These are phyloP conservation scores for Geotrichum cucujoidarum DNA, from an alignment of 1,139 yeast genomes.

Conservation along the genomic window DNA sequence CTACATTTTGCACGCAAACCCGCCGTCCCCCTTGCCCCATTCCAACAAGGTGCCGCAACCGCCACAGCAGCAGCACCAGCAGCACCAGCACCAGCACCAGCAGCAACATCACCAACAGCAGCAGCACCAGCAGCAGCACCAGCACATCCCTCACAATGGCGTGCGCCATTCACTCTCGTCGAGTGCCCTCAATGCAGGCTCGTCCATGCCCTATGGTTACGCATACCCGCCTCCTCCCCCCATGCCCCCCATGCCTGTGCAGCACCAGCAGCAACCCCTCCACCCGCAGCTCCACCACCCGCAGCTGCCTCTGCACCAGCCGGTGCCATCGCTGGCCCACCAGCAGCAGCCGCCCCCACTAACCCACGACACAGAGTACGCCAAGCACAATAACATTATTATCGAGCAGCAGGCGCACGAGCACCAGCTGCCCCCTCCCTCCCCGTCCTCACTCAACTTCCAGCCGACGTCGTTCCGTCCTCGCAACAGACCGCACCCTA, in stretches of 20 bases:
- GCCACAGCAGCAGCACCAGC: neutral
- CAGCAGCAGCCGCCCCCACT: constrained; percentile 3
- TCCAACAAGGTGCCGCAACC: constrained; percentile 30
- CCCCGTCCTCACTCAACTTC: constrained; percentile 3
- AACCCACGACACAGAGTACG: constrained; percentile 1
- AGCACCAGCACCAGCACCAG: neutral
- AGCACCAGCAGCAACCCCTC: constrained; percentile 14
- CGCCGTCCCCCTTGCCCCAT: constrained; percentile 30
- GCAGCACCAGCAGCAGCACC: too few species aligned
- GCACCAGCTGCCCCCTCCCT: constrained; percentile 9
- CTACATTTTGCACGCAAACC: constrained; percentile 37
- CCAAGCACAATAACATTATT: constrained; percentile 17
- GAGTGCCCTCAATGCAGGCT: neutral
- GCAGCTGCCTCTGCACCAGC: constrained; percentile 1
- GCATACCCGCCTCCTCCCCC: constrained; percentile 4
- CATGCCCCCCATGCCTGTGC: constrained; percentile 15
- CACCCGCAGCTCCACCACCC: constrained; percentile 2
- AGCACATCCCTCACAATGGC: neutral
- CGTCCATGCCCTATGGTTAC: neutral
- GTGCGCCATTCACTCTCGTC: constrained; percentile 7
- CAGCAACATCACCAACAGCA: constrained; percentile 30
- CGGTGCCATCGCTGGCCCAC: too few species aligned
- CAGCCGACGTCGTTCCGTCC: constrained; percentile 12
- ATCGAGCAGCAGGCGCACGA: constrained; percentile 18
- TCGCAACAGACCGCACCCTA: constrained; percentile 40